phyloP scores from a whole-genome alignment of 345 rosid species.

The Brassica juncea region DNA sequence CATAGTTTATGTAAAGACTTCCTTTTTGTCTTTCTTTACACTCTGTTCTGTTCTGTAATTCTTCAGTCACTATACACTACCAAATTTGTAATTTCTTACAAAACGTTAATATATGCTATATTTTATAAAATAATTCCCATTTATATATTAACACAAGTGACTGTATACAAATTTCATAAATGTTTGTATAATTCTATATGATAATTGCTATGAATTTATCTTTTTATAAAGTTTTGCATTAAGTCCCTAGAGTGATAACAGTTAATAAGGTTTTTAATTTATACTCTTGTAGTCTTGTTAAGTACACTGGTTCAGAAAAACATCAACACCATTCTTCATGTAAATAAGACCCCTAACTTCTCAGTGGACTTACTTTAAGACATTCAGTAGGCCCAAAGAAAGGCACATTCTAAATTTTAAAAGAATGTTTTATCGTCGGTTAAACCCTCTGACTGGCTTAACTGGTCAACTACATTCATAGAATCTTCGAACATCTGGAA shows the following conservation, averaged over 20 bases:
- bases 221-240: too few relatives aligned
- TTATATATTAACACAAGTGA: background rate
- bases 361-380: background rate
- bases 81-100: background rate
- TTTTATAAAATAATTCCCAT: too few relatives aligned
- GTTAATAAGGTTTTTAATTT: too few relatives aligned
- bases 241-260: too few relatives aligned
- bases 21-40: background rate
- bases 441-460: background rate
- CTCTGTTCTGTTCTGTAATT: background rate
- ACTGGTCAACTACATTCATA: background rate
- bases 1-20: conserved; percentile 24
- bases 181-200: too few relatives aligned
- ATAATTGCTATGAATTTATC: too few relatives aligned
- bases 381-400: background rate
- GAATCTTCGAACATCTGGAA: conserved; percentile 25
- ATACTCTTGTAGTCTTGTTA: too few relatives aligned
- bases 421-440: background rate
- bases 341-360: background rate
- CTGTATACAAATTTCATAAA: background rate
- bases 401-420: background rate
- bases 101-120: background rate
- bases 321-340: too few relatives aligned
- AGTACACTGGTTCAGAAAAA: too few relatives aligned
- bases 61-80: background rate